A percentile compares a stretch with the other conserved stretches of the same genome.
Evolutionary conservation across 345 rosid genomes (phyloP).

Genomic region (Citrus sp.): DNA sequence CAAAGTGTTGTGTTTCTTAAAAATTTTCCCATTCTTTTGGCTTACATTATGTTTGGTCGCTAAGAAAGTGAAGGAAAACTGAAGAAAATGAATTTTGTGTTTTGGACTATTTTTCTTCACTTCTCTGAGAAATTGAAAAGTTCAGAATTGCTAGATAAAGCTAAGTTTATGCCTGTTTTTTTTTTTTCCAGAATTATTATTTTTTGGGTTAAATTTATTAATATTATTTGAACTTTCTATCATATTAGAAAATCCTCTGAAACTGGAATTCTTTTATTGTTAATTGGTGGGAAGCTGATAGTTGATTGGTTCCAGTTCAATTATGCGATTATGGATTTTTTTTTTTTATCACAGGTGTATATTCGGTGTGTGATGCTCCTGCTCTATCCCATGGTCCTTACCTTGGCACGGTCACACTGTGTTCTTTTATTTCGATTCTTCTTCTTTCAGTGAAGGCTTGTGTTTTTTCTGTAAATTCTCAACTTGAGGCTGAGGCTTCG

Average conservation of each 20-base stretch:
- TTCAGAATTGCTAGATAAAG: neutral
- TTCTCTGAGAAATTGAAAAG: neutral
- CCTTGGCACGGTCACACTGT: constrained; percentile 76
- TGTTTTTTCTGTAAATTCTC: constrained; percentile 75
- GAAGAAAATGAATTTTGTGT: neutral
- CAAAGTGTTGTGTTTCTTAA: neutral
- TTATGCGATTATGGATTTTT: constrained; percentile 1
- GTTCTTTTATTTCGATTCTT: constrained; percentile 64
- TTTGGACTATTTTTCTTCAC: too few relatives aligned
- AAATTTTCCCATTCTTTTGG: neutral
- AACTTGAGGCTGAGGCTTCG: constrained; percentile 61
- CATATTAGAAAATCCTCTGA: neutral
- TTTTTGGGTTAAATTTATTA: too few relatives aligned
- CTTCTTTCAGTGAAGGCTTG: constrained; percentile 82
- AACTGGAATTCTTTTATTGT: neutral
- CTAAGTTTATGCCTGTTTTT: neutral
- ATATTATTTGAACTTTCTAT: neutral
- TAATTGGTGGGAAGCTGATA: neutral
- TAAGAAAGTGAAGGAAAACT: neutral
- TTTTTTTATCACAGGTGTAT: constrained; percentile 58
- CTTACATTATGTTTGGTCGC: neutral
- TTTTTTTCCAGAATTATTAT: neutral
- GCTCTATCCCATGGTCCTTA: constrained; percentile 89
- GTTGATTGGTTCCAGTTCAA: neutral
- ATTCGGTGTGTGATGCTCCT: constrained; percentile 67